Conservation (phyloP, 208 protist genomes). For the Acanthamoeba sp. region DNA sequence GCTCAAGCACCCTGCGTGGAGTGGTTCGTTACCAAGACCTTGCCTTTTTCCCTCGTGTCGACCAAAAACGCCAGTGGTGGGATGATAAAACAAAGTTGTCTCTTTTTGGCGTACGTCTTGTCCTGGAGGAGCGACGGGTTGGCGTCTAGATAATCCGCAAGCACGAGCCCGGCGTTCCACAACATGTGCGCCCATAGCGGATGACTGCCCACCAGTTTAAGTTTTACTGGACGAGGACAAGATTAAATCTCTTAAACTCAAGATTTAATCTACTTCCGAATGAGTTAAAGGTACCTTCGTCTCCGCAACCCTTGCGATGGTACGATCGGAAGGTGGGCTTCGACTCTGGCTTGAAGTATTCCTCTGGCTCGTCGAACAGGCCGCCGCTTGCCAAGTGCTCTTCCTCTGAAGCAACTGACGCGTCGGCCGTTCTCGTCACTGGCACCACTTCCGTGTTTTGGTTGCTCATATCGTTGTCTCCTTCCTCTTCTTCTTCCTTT, state of each 20-base stretch:
- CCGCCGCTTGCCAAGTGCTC: background rate
- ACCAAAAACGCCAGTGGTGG: background rate
- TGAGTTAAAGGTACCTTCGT: conserved; percentile 25
- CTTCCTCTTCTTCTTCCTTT: background rate
- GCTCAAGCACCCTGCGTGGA: conserved; percentile 80
- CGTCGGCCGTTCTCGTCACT: too few relatives aligned
- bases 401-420: background rate
- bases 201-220: conserved; percentile 49
- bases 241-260: background rate
- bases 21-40: too few relatives aligned
- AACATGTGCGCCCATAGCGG: conserved; percentile 81
- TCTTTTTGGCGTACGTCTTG: conserved; percentile 72
- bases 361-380: conserved; percentile 71
- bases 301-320: conserved; percentile 4
- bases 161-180: conserved; percentile 78
- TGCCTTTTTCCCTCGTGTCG: too few relatives aligned
- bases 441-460: background rate
- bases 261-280: background rate
- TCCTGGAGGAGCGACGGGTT: background rate
- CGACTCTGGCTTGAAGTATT: conserved; percentile 48
- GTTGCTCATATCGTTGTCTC: background rate
- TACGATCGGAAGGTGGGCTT: conserved; percentile 25
- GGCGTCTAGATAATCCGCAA: conserved; percentile 75
- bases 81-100: background rate
- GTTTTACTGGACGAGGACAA: conserved; percentile 40